These are phyloP conservation scores for Botrytis elliptica DNA, from an alignment of 2,329 filamentous ascomycete genomes.

Conservation along the genomic window DNA sequence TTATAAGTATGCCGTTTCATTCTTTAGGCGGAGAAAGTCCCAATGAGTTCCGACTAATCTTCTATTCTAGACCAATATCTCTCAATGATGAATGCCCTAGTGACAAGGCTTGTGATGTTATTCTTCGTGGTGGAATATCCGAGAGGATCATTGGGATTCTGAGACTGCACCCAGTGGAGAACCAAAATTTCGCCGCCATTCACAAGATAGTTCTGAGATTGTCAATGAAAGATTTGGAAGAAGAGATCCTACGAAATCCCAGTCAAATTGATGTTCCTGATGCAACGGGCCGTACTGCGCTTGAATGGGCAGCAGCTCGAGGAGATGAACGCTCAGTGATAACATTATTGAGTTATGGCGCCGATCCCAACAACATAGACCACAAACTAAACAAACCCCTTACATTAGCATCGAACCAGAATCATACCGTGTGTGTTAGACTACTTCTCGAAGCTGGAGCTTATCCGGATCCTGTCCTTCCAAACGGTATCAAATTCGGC, in stretches of 20 bases:
- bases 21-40: neutral
- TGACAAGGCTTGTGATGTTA: constrained; percentile 22
- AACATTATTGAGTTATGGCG: constrained; percentile 20
- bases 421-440: constrained; percentile 20
- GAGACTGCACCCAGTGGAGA: constrained; percentile 13
- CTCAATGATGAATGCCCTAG: constrained; percentile 21
- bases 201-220: constrained; percentile 23
- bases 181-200: constrained; percentile 22
- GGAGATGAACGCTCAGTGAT: constrained; percentile 20
- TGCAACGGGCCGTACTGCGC: constrained; percentile 20
- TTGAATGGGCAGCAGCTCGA: constrained; percentile 22
- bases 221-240: constrained; percentile 7
- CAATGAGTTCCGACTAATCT: neutral
- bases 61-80: neutral
- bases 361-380: constrained; percentile 23
- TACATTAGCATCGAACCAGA: constrained; percentile 16
- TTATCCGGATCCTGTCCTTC: constrained; percentile 18
- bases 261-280: constrained; percentile 19
- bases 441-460: constrained; percentile 25
- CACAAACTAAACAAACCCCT: constrained; percentile 20
- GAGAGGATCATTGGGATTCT: constrained; percentile 17
- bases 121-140: constrained; percentile 17
- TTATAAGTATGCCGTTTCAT: constrained; percentile 11
- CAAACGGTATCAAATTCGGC: constrained; percentile 18
- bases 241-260: constrained; percentile 7